These are phyloP conservation scores for slime mould (Dictyostelium discoideum) DNA, from an alignment of 78 protist species.

Conservation along the genomic window DNA sequence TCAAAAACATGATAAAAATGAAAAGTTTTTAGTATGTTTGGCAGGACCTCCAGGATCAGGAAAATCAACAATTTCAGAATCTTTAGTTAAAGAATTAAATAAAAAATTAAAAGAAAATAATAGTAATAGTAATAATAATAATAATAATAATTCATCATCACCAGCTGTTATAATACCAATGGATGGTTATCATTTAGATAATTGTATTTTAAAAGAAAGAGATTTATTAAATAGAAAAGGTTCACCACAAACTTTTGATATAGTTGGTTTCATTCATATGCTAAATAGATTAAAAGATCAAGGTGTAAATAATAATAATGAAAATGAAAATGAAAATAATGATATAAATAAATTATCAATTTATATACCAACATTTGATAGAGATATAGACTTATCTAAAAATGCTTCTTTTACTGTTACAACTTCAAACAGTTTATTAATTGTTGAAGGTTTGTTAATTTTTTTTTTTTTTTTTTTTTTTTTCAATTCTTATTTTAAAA, in stretches of 20 bases:
- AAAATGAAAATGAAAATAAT: background rate
- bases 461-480: background rate
- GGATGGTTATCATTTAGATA: constrained; percentile 74
- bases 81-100: background rate
- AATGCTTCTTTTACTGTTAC: background rate
- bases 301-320: background rate
- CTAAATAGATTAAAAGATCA: constrained; percentile 1
- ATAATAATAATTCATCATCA: background rate
- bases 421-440: background rate
- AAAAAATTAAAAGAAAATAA: background rate
- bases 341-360: background rate
- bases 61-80: constrained; percentile 17
- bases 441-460: constrained; percentile 12
- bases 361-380: constrained; percentile 44
- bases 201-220: constrained; percentile 14
- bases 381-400: constrained; percentile 27
- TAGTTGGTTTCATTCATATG: background rate
- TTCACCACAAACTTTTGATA: constrained; percentile 70
- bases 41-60: constrained; percentile 41
- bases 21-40: constrained; percentile 1
- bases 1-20: background rate
- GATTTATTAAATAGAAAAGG: constrained; percentile 7
- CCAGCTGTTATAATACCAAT: constrained; percentile 39
- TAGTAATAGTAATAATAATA: background rate
- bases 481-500: too few species aligned